Percentiles rank a stretch among this genome's conserved stretches.
Evolutionary conservation across 2,329 filamentous ascomycete species (phyloP).

Genomic region (Ampelomyces quisqualis): DNA sequence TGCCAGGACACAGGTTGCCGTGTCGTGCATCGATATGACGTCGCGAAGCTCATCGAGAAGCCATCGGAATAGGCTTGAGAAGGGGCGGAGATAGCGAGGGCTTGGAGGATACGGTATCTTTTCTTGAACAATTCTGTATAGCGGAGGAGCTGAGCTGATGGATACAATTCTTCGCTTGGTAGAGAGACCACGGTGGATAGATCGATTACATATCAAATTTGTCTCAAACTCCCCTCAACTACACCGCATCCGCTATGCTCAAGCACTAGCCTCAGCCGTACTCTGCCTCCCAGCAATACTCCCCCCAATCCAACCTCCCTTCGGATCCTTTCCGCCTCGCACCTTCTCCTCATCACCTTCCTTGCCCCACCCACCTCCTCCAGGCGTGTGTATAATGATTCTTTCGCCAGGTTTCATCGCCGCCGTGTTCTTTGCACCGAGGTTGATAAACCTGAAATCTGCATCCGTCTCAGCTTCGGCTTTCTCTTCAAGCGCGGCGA

Average conservation of each 20-base stretch:
- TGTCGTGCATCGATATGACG: too few species aligned
- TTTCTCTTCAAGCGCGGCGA: slow-evolving; percentile 31
- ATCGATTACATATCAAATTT: too few species aligned
- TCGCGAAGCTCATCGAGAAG: too few species aligned
- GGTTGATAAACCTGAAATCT: slow-evolving; percentile 64
- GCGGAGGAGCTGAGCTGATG: too few species aligned
- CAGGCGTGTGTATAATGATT: slow-evolving; percentile 76
- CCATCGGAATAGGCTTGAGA: too few species aligned
- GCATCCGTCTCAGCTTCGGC: slow-evolving; percentile 47
- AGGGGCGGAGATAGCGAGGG: too few species aligned
- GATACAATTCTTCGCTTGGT: too few species aligned
- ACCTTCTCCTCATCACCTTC: slow-evolving; percentile 59
- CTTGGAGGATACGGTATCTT: too few species aligned
- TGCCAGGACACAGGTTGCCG: too few species aligned
- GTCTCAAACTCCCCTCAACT: background rate
- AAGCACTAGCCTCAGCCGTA: slow-evolving; percentile 50
- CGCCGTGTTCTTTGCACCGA: slow-evolving; percentile 79
- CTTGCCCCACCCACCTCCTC: slow-evolving; percentile 74
- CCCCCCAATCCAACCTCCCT: slow-evolving; percentile 60
- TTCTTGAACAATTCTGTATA: too few species aligned
- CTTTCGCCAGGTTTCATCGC: slow-evolving; percentile 74
- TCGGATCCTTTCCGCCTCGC: slow-evolving; percentile 57
- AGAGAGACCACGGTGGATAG: too few species aligned
- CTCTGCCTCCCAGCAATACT: slow-evolving; percentile 59
- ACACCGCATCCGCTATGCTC: background rate